A percentile compares a stretch with the other conserved stretches of the same genome.
Evolutionary conservation across 768 basidiomycete species (phyloP).

Genomic region (Collybiopsis luxurians): DNA sequence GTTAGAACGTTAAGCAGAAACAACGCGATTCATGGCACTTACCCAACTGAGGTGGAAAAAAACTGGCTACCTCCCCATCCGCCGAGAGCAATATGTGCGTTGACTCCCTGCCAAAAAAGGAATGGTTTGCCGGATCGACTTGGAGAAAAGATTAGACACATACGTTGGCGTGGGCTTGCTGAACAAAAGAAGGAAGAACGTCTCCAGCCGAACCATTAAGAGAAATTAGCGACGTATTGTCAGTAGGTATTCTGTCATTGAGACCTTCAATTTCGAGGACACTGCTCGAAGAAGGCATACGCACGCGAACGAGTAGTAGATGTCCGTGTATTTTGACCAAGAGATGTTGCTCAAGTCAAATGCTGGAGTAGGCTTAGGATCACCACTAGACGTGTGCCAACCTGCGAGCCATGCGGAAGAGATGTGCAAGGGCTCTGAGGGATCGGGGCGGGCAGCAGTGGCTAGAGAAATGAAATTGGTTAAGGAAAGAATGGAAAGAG

Average conservation of each 20-base stretch:
- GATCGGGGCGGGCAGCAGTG: not conserved
- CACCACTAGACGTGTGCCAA: slow-evolving; percentile 47
- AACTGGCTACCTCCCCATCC: slow-evolving; percentile 67
- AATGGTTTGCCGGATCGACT: not conserved
- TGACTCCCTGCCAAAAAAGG: slow-evolving; percentile 41
- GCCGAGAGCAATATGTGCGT: slow-evolving; percentile 59
- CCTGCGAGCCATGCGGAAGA: slow-evolving; percentile 66
- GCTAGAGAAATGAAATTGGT: not conserved
- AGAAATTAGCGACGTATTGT: slow-evolving; percentile 31
- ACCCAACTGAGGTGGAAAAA: slow-evolving; percentile 60
- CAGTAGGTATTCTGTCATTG: slow-evolving; percentile 32
- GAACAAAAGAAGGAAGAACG: slow-evolving; percentile 57
- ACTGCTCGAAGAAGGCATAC: slow-evolving; percentile 21
- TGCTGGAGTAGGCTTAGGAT: slow-evolving; percentile 31
- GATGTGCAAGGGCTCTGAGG: slow-evolving; percentile 20
- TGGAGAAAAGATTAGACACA: slow-evolving; percentile 7
- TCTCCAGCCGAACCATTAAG: slow-evolving; percentile 44
- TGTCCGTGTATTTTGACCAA: slow-evolving; percentile 66
- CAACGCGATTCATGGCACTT: no score
- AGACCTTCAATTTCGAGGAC: not conserved
- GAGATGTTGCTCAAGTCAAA: slow-evolving; percentile 44
- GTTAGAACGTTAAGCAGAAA: no score
- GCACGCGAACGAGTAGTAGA: slow-evolving; percentile 73
- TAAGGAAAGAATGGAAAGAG: slow-evolving; percentile 3
- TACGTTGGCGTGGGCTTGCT: slow-evolving; percentile 41